Evolutionary conservation across 106 monocot genomes (phyloP), one percentile per base, ranked within the genome.

Genomic region (Platanthera zijinensis): DNA sequence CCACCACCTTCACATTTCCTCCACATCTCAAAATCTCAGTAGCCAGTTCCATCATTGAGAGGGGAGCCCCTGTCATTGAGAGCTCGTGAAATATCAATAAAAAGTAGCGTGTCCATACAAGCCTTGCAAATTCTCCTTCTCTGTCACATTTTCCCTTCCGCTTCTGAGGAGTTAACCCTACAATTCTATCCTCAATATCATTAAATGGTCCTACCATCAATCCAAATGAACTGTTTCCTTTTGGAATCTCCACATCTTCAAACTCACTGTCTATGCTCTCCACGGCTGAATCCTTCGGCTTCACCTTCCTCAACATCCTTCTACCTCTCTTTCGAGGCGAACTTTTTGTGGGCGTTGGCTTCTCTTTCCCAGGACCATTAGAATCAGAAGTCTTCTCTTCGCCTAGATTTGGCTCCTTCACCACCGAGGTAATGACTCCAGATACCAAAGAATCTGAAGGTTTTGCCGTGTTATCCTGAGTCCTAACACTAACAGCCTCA

Each of bases 1-100:
- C 87, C 45, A 96, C 82, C 13, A 83, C 96, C 12, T 88, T 85
- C 18, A 96, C 96, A 46, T 53, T 79, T 46, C 87, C 96, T 10
- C 93, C 96, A 81, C 96, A 96, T 48, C 89, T 89, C 80, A 96
- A 74, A 50, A 96, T 73, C 77, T 96, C 96, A 0, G 88, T 87
- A 5, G 90, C 92, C 77, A 96, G 76, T 80, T 96, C 96, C 93
- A 96, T 87, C 96, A 96, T 96, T 11, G 96, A 93, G 6, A 96
- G 78, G 19, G 96, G 96, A 8, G 96, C 96, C 51, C 96, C 96
- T 0, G 96, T 96, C 90, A 96, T 93, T 3, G 96, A 96, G 10
- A 96, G 87, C 85, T 96, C 96, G 71, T 96, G 96, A 83, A 96
- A 89, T 48, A 96, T 76, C 82, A 96, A 79, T 57, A 96, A 61